Evolutionary conservation across 2,329 filamentous ascomycete species (phyloP).

Genomic region (Cadophora malorum): DNA sequence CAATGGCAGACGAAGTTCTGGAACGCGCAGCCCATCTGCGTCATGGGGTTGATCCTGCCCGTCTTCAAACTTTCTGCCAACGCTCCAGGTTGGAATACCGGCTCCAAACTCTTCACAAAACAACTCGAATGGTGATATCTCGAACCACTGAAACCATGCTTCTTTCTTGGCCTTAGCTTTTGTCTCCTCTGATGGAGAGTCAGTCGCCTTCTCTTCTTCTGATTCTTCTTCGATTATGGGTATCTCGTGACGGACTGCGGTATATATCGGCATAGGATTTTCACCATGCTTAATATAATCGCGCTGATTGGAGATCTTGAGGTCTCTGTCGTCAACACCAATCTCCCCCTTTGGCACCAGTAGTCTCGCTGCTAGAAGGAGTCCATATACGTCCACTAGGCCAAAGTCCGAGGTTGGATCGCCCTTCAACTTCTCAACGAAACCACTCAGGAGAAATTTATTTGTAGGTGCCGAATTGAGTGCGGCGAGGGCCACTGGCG

Average conservation of each 20-base stretch:
- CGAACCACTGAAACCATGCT: constrained; percentile 98
- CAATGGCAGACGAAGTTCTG: constrained; percentile 82
- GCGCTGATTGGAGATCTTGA: constrained; percentile 90
- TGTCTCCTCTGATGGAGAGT: constrained; percentile 52
- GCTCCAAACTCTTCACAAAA: constrained; percentile 92
- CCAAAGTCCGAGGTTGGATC: constrained; percentile 83
- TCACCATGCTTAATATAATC: constrained; percentile 77
- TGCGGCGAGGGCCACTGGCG: constrained; percentile 80
- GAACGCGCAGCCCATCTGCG: constrained; percentile 72
- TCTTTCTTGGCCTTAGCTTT: constrained; percentile 65
- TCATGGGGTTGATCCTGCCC: constrained; percentile 71
- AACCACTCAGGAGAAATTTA: constrained; percentile 84
- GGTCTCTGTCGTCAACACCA: constrained; percentile 75
- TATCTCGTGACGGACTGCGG: constrained; percentile 94
- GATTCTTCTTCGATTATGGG: constrained; percentile 63
- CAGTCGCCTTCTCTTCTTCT: constrained; percentile 47
- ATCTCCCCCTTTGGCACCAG: constrained; percentile 87
- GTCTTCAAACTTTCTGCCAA: constrained; percentile 81
- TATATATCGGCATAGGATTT: constrained; percentile 92
- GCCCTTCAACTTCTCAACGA: constrained; percentile 91
- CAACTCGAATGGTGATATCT: constrained; percentile 92
- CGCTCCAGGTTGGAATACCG: constrained; percentile 92
- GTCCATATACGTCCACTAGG: constrained; percentile 90
- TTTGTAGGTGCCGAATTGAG: constrained; percentile 91
- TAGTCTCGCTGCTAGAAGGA: constrained; percentile 82